phyloP scores from a whole-genome alignment of 208 protist species.

The Trypanosomatidae sp. region DNA sequence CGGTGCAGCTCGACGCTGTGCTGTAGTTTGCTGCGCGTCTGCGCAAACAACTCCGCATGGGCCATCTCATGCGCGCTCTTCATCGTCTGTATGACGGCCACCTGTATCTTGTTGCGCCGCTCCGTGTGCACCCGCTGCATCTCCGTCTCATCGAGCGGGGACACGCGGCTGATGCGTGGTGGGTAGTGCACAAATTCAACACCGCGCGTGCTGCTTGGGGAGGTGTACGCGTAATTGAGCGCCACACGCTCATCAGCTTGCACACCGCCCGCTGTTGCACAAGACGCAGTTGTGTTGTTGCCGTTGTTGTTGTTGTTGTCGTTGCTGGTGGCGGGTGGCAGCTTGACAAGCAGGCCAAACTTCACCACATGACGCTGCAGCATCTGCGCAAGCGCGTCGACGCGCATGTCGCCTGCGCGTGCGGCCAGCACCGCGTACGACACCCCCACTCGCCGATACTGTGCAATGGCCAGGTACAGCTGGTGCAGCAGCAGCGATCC shows the following conservation, averaged over 20 bases:
- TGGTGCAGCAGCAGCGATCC: conserved; percentile 15
- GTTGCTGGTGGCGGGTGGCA: neutral
- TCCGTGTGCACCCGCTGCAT: too few relatives aligned
- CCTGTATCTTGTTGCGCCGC: too few relatives aligned
- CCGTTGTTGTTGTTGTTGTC: neutral
- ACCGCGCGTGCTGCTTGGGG: conserved; percentile 4
- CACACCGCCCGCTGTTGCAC: neutral
- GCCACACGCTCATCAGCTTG: conserved; percentile 9
- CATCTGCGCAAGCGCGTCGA: neutral
- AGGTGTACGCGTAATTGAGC: conserved; percentile 14
- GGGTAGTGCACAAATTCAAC: too few relatives aligned
- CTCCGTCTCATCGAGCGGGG: too few relatives aligned
- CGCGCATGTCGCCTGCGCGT: conserved; percentile 4
- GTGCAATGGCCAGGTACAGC: conserved; percentile 19
- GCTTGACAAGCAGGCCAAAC: neutral
- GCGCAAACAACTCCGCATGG: conserved; percentile 24
- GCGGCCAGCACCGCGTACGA: conserved; percentile 9
- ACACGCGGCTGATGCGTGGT: too few relatives aligned
- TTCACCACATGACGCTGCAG: neutral
- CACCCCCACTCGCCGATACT: conserved; percentile 10
- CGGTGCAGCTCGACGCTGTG: conserved; percentile 12
- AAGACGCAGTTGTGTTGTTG: neutral
- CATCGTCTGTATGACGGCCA: conserved; percentile 23
- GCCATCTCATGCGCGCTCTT: conserved; percentile 13
- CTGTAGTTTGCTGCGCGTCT: too few relatives aligned